These are phyloP conservation scores for Peribolospora kevripleyi DNA, from an alignment of 768 basidiomycete genomes.

Conservation along the genomic window DNA sequence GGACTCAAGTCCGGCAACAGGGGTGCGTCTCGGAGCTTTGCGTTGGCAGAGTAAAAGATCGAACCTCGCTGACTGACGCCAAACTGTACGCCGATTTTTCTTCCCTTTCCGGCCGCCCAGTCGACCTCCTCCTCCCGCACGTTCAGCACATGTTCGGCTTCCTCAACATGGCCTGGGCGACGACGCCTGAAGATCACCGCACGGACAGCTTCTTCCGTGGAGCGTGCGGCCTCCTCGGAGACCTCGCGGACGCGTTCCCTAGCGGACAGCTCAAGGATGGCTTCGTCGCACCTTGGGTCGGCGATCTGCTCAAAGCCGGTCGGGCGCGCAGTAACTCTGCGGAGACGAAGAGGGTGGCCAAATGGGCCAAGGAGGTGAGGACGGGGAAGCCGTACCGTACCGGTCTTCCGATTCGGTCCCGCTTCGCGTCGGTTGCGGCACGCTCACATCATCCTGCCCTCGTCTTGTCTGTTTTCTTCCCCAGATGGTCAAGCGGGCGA, in stretches of 20 bases:
- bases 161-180: conserved; percentile 65
- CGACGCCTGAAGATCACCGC: conserved; percentile 27
- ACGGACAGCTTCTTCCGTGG: conserved; percentile 51
- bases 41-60: background rate
- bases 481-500: no score
- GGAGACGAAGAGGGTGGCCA: conserved; percentile 68
- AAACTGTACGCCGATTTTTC: background rate
- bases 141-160: conserved; percentile 45
- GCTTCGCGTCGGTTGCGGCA: no score
- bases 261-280: conserved; percentile 54
- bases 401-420: no score
- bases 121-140: conserved; percentile 38
- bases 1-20: conserved; percentile 65
- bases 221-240: conserved; percentile 67
- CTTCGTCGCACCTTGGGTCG: conserved; percentile 50
- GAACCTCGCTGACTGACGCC: background rate
- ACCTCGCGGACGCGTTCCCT: conserved; percentile 71
- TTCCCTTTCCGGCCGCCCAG: conserved; percentile 19
- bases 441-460: no score
- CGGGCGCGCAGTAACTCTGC: conserved; percentile 35
- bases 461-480: no score
- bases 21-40: conserved; percentile 25
- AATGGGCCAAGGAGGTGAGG: conserved; percentile 74
- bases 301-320: conserved; percentile 49
- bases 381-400: no score